Conservation (phyloP, 2,329 filamentous ascomycete genomes). For the Catunica adiposa region DNA sequence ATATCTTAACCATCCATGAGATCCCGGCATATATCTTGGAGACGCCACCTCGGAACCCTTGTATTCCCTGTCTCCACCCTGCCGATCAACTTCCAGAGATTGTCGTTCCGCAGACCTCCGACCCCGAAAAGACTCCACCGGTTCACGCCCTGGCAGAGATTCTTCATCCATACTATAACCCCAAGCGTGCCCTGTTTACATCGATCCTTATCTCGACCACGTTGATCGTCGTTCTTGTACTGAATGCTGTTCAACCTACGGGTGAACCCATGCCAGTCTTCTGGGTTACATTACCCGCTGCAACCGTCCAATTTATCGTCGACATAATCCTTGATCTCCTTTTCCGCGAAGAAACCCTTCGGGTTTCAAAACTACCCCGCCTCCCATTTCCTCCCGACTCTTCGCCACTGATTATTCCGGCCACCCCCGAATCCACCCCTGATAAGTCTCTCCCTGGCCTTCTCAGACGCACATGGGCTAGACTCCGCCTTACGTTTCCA, state of each 20-base stretch:
- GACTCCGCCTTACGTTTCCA: constrained; percentile 54
- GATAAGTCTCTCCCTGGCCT: constrained; percentile 41
- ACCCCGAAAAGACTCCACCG: too few relatives aligned
- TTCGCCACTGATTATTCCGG: too few relatives aligned
- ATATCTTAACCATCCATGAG: constrained; percentile 50
- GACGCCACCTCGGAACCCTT: constrained; percentile 50
- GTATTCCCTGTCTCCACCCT: constrained; percentile 38
- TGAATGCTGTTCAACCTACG: constrained; percentile 44
- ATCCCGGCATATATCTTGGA: constrained; percentile 39
- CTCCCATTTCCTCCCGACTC: too few relatives aligned
- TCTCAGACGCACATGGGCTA: constrained; percentile 29
- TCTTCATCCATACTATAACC: constrained; percentile 59
- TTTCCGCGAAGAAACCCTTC: constrained; percentile 43
- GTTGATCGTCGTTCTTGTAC: constrained; percentile 44
- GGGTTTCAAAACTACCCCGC: too few relatives aligned
- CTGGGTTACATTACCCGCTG: constrained; percentile 53
- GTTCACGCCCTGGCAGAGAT: constrained; percentile 51
- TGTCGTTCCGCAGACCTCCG: constrained; percentile 27
- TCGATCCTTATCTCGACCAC: constrained; percentile 50
- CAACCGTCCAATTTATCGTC: constrained; percentile 44
- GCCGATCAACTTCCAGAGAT: constrained; percentile 31
- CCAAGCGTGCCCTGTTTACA: constrained; percentile 46
- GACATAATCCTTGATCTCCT: constrained; percentile 52
- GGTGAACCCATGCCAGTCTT: constrained; percentile 41
- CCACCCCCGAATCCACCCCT: constrained; percentile 22